Base-by-base conservation (phyloP, 371 early-diverging fungal genomes). In the Syncephalastrum contaminatum region DNA sequence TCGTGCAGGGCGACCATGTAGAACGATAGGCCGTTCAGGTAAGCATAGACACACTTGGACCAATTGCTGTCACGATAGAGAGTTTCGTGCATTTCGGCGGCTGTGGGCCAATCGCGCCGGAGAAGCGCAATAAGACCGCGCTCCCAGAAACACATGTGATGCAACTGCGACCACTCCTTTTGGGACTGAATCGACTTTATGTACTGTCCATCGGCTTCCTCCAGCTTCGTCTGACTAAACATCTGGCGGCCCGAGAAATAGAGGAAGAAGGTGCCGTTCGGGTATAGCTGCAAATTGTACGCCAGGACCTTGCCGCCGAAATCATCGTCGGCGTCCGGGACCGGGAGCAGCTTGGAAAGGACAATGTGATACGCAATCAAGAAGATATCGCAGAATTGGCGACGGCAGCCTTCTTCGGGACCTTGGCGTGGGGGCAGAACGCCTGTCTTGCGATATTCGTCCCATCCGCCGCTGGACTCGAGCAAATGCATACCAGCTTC, bases 81-180 rank as follows among this genome's bases (percentile, higher is more conserved):
- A 0, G 67, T 69, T 13, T 69, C 76, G 60, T 76, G 86, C 14
- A 75, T 71, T 13, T 75, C 64, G n/a, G 63, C 64, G 0, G 84
- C 85, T 16, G 63, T 67, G 24, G 58, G 51, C 81, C 81, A 89
- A 25, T 80, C 66, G 2, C 67, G 62, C 42, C 81, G 56, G 36
- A 70, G 62, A 48, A 70, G 53, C 42, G 66, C 56, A 25, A 74
- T 67, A 19, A 78, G 58, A 4, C 77, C 83, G 10, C 80, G 63
- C 58, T 89, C 88, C 90, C 90, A 90, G 59, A 80, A 80, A 22
- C 86, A 84, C 22, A 87, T 72, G 53, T 90, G 88, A 44, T 77
- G 75, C 43, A 90, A 60, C 63, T 87, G 88, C 15, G 68, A 65
- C 89, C 88, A 89, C n/a, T 86, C 85, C 24, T 61, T 60, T 42